phyloP scores from a whole-genome alignment of 768 basidiomycete genomes.

The Naematelia aurantialba region DNA sequence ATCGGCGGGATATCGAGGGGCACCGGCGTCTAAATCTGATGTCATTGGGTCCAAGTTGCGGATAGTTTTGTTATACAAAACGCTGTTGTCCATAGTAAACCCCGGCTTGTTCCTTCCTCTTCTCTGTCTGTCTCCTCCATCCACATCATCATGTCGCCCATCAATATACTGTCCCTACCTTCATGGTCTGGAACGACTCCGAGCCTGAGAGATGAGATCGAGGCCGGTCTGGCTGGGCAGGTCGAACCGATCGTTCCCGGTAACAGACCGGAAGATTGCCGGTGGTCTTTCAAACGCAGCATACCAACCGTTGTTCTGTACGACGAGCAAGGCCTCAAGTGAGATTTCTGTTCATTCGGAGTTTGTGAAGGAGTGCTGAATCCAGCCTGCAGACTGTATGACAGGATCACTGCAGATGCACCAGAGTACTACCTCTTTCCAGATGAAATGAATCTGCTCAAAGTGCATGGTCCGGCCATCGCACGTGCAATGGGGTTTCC shows the following conservation, averaged over 20 bases:
- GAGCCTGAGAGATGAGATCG: constrained; percentile 35
- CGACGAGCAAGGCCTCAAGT: constrained; percentile 73
- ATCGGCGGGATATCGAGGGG: no score
- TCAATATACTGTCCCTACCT: constrained; percentile 15
- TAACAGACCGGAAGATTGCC: constrained; percentile 22
- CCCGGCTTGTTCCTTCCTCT: neutral
- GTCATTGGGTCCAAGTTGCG: no score
- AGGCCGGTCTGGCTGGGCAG: constrained; percentile 27
- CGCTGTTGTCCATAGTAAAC: neutral
- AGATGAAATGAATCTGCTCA: constrained; percentile 82
- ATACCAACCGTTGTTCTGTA: constrained; percentile 83
- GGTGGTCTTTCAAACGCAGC: constrained; percentile 55
- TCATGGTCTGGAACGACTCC: neutral
- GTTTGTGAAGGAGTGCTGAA: neutral
- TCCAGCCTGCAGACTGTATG: constrained; percentile 36
- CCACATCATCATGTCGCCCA: constrained; percentile 3
- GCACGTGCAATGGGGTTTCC: constrained; percentile 64
- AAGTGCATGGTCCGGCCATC: constrained; percentile 68
- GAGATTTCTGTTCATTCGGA: constrained; percentile 9
- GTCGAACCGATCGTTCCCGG: constrained; percentile 28
- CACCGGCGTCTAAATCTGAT: no score
- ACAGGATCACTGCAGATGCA: constrained; percentile 47
- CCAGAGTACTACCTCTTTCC: constrained; percentile 76
- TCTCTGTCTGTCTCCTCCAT: neutral
- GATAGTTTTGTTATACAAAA: neutral